Evolutionary conservation across 2,329 filamentous ascomycete genomes (phyloP).

Genomic region (Hypomyces perniciosus): DNA sequence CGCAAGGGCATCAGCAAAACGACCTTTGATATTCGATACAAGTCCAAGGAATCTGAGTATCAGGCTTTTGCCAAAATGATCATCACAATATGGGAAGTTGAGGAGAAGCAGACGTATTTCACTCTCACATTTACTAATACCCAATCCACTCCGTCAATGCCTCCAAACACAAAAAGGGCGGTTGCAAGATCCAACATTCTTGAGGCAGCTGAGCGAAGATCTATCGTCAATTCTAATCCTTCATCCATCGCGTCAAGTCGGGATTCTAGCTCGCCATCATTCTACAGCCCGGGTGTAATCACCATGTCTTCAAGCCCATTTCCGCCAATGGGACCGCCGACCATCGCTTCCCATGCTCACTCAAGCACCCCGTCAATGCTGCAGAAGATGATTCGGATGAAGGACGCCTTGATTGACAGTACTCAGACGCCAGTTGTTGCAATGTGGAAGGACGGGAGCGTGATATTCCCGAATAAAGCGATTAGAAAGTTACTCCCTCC

Average conservation of each 20-base stretch:
- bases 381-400: conserved; percentile 68
- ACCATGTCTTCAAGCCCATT: conserved; percentile 54
- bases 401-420: conserved; percentile 70
- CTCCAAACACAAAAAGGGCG: conserved; percentile 30
- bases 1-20: conserved; percentile 39
- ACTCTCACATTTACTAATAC: conserved; percentile 69
- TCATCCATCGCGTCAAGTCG: conserved; percentile 43
- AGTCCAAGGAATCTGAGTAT: conserved; percentile 31
- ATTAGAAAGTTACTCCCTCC: conserved; percentile 46
- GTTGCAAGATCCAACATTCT: conserved; percentile 35
- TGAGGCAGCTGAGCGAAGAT: conserved; percentile 42
- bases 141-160: conserved; percentile 31
- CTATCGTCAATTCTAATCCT: conserved; percentile 38
- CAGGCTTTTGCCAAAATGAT: conserved; percentile 66
- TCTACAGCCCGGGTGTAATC: conserved; percentile 46
- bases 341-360: conserved; percentile 44
- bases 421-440: conserved; percentile 69
- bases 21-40: conserved; percentile 28
- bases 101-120: conserved; percentile 62
- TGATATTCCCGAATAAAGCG: conserved; percentile 67
- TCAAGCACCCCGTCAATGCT: conserved; percentile 58
- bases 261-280: conserved; percentile 41
- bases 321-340: conserved; percentile 61
- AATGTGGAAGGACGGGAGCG: conserved; percentile 75
- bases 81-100: conserved; percentile 65